Evolutionary conservation across 2,329 filamentous ascomycete genomes (phyloP), one percentile per base, ranked within the genome.

Genomic region (Teratosphaeria epicoccoides): DNA sequence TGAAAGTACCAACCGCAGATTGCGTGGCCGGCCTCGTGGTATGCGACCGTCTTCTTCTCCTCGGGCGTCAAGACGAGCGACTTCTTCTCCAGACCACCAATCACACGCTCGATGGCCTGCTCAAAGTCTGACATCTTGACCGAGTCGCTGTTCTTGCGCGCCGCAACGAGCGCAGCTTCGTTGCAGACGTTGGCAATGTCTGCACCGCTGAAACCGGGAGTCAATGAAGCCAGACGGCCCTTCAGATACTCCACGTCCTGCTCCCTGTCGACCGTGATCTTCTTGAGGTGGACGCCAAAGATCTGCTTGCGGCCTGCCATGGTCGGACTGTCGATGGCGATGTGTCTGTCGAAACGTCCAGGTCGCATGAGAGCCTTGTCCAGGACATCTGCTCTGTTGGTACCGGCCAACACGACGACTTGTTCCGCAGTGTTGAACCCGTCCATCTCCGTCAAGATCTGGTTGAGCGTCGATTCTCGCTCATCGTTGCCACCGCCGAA

Each of bases 161-260:
- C 93, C 68, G 91, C 93, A 67, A 97, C 91, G 46, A 98, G 76
- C 51, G 93, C 93, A 59, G 93, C 93, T 75, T 98, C 93, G 66
- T 98, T 98, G 62, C 95, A 89, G 67, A 90, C 95, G 70, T 98
- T 98, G 66, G 93, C 89, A 70, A 98, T 98, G 68, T 98, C 93
- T 46, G 93, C 93, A 71, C 93, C 93, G 51, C 91, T 91, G 71
- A 98, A 98, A 26, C 93, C 93, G 50, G 93, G 93, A 3, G 93
- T 98, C 60, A 98, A 76, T 44, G 93, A 91, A 50, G 93, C 84
- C 46, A 98, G 80, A 62, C 93, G 84, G 55, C 93, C 93, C 59
- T 88, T 85, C 45, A 98, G 76, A 66, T 88, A 85, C 40, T 95
- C 88, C 56, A 90, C 75, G 65, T 98, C 87, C 69, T 95, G 93